A percentile compares a stretch with the other conserved stretches of the same genome.
Conservation (phyloP, 805 yeast species). For the Alloascoidea hylecoeti region DNA sequence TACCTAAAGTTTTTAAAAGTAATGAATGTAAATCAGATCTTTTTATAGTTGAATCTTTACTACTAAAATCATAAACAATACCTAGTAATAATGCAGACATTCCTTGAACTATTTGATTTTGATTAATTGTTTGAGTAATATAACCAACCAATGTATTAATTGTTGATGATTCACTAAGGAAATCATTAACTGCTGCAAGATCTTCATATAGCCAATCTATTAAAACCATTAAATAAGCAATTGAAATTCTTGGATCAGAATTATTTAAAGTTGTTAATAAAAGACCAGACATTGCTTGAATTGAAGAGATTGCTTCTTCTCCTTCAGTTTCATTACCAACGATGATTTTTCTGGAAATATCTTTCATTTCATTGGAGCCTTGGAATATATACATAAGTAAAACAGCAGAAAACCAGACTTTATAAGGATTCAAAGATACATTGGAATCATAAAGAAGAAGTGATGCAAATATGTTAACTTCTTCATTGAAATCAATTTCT, state of each 20-base stretch:
- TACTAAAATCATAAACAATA: slow-evolving; percentile 62
- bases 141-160: slow-evolving; percentile 56
- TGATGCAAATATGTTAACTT: slow-evolving; percentile 52
- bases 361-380: slow-evolving; percentile 34
- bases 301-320: slow-evolving; percentile 57
- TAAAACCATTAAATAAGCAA: slow-evolving; percentile 66
- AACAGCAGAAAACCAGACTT: slow-evolving; percentile 69
- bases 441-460: slow-evolving; percentile 68
- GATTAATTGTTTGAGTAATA: slow-evolving; percentile 33
- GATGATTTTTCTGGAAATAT: slow-evolving; percentile 29
- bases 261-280: slow-evolving; percentile 46
- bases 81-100: slow-evolving; percentile 63
- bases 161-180: slow-evolving; percentile 53
- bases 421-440: slow-evolving; percentile 68
- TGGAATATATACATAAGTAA: slow-evolving; percentile 49
- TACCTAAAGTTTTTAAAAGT: slow-evolving; percentile 61
- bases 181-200: slow-evolving; percentile 57
- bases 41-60: slow-evolving; percentile 35
- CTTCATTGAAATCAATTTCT: slow-evolving; percentile 3
- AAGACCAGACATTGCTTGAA: slow-evolving; percentile 70
- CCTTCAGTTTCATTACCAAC: slow-evolving; percentile 34
- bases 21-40: slow-evolving; percentile 46
- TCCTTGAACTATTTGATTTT: slow-evolving; percentile 55
- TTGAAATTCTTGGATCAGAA: slow-evolving; percentile 58
- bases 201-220: slow-evolving; percentile 72